A percentile compares a stretch with the other conserved stretches of the same genome.
These are phyloP conservation scores for Mycena polygramma DNA, from an alignment of 768 basidiomycete species.

Conservation along the genomic window DNA sequence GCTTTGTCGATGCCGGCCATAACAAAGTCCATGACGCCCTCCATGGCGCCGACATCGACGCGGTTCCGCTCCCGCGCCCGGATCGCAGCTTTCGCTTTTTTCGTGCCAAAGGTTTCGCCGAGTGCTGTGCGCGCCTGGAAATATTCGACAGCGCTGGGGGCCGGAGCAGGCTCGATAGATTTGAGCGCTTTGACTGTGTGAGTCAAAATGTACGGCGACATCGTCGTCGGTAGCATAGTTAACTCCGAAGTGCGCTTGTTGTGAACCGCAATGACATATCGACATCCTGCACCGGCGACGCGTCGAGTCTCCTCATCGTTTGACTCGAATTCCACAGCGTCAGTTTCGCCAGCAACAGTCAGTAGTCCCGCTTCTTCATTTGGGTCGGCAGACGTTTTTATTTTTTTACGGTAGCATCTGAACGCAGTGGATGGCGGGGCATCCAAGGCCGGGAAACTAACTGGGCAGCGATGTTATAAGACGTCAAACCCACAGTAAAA, in stretches of 20 bases:
- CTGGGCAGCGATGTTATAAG: slow-evolving; percentile 27
- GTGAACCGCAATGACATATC: slow-evolving; percentile 87
- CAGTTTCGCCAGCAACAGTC: slow-evolving; percentile 86
- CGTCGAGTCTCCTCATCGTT: slow-evolving; percentile 65
- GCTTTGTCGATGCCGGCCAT: slow-evolving; percentile 86
- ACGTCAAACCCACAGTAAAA: no score
- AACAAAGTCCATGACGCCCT: slow-evolving; percentile 83
- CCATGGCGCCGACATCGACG: slow-evolving; percentile 91
- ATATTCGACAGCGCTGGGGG: slow-evolving; percentile 65
- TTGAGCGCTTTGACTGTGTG: slow-evolving; percentile 90
- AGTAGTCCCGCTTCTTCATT: slow-evolving; percentile 45
- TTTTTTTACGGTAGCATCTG: slow-evolving; percentile 57
- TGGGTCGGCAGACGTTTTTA: slow-evolving; percentile 50
- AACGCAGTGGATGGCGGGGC: slow-evolving; percentile 48
- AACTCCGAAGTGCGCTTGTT: slow-evolving; percentile 82
- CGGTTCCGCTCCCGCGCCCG: slow-evolving; percentile 89
- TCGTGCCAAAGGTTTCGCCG: slow-evolving; percentile 94
- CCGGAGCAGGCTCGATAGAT: slow-evolving; percentile 63
- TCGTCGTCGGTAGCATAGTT: slow-evolving; percentile 73
- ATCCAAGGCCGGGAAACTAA: slow-evolving; percentile 35
- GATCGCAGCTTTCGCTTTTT: slow-evolving; percentile 91
- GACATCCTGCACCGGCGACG: slow-evolving; percentile 71
- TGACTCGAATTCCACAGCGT: slow-evolving; percentile 84
- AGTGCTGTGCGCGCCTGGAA: slow-evolving; percentile 80
- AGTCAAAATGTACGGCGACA: slow-evolving; percentile 75